phyloP scores from a whole-genome alignment of 1,284 basidiomycete species.

The Ustilago loliicola region DNA sequence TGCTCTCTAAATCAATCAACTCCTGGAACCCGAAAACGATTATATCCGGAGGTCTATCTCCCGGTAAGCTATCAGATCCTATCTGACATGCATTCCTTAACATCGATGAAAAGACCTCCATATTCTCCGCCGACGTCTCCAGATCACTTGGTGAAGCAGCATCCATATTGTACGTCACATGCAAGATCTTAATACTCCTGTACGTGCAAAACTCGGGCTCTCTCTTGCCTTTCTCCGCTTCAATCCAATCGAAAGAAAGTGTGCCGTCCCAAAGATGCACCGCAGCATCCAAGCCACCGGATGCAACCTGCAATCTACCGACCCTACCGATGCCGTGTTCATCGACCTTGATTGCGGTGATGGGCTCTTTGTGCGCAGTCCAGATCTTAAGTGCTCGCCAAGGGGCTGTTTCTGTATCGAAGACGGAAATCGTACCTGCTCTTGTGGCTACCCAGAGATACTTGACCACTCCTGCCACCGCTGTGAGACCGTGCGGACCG shows the following conservation, averaged over 20 bases:
- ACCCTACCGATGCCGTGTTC: conserved; percentile 46
- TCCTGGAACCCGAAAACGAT: conserved; percentile 96
- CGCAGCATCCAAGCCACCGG: conserved; percentile 81
- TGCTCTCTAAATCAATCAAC: conserved; percentile 90
- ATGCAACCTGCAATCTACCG: conserved; percentile 79
- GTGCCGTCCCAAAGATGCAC: conserved; percentile 91
- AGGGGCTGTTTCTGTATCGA: conserved; percentile 75
- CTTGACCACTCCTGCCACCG: conserved; percentile 61
- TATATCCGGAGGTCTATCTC: conserved; percentile 79
- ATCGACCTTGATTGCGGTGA: conserved; percentile 79
- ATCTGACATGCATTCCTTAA: conserved; percentile 51
- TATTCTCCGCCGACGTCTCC: conserved; percentile 58
- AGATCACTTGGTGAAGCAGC: conserved; percentile 85
- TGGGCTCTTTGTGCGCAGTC: conserved; percentile 82
- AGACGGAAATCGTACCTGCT: conserved; percentile 85
- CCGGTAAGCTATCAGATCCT: conserved; percentile 23
- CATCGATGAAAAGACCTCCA: conserved; percentile 56
- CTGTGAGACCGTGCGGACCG: conserved; percentile 53
- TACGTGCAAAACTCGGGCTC: conserved; percentile 84
- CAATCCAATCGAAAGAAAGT: conserved; percentile 85
- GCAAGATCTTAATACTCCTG: conserved; percentile 82
- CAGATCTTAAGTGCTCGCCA: conserved; percentile 92
- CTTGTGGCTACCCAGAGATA: conserved; percentile 85
- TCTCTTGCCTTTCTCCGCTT: conserved; percentile 81
- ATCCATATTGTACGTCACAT: conserved; percentile 94